Base-by-base conservation (phyloP, 805 yeast genomes). In the Saccharomycodes ludwigii region DNA sequence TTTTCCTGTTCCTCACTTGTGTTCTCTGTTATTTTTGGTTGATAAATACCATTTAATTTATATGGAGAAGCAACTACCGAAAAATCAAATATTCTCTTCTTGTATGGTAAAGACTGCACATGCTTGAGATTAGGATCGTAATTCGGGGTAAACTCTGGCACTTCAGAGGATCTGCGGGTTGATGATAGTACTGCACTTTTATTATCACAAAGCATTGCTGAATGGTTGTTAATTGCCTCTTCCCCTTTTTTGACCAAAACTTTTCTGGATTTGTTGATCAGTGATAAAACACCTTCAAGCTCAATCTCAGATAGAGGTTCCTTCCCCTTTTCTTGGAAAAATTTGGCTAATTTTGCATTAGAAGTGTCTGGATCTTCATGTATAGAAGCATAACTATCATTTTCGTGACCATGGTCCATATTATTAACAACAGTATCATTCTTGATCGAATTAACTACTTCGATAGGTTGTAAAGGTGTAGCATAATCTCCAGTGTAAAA, bases 221-320 rank as follows among this genome's bases (percentile, higher is more conserved):
- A 36, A 1, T 37, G 43, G 3, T 30, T 32, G 1, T 25, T 19
- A 18, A 28, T 11, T 13, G 31, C 33, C 16, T 24, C 18, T 16
- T 21, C 29, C 30, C 18, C 12, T 10, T 31, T 32, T 29, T 35
- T 29, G 25, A 20, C 21, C 21, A 34, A 21, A 23, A 34, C 36
- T 25, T 37, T 21, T 26, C 40, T 26, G 25, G 16, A 36, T 33
- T 63, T 66, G 13, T 59, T 57, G 37, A 69, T 59, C 12, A 81
- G 53, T 5, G 85, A 69, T 38, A 76, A 49, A 1, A 82, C 88
- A n/a, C 93, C 93, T 52, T 78, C 88, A 44, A 75, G 67, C 50
- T 83, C 94, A 26, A 81, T 62, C 16, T 76, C 83, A 10, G 75
- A 63, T 38, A 83, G 59, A 4, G 88, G 84, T n/a, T 56, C 56